Conservation (phyloP, 768 basidiomycete genomes). For the Hericium alpestre region DNA sequence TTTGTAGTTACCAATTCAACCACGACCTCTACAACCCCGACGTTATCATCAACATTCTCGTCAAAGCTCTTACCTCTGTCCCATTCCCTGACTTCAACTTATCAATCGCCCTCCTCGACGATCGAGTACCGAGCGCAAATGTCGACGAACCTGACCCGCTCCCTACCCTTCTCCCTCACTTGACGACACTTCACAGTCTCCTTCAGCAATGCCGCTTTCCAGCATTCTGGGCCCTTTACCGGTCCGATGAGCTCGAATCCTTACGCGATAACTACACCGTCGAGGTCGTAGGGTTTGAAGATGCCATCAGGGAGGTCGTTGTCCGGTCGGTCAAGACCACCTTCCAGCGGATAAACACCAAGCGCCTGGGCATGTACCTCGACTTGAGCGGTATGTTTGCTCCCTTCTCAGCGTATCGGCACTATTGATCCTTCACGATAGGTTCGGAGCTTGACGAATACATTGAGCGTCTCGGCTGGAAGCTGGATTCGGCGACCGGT, state of each 20-base stretch:
- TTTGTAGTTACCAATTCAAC: constrained; percentile 86
- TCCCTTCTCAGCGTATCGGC: background rate
- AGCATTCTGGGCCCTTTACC: constrained; percentile 72
- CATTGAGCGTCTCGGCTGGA: constrained; percentile 60
- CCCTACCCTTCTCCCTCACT: constrained; percentile 54
- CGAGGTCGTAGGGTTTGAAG: constrained; percentile 74
- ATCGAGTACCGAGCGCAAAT: constrained; percentile 42
- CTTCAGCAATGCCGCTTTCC: constrained; percentile 82
- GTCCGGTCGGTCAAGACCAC: constrained; percentile 69
- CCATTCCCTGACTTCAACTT: constrained; percentile 92
- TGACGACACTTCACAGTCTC: constrained; percentile 57
- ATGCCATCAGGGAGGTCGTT: constrained; percentile 69
- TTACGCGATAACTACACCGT: constrained; percentile 81
- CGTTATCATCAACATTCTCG: constrained; percentile 87
- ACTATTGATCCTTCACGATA: constrained; percentile 12
- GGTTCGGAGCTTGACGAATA: constrained; percentile 51
- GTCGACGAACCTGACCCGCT: constrained; percentile 79
- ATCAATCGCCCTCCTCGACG: constrained; percentile 85
- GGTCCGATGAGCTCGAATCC: constrained; percentile 56
- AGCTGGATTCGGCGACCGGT: constrained; percentile 37
- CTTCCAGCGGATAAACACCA: constrained; percentile 61
- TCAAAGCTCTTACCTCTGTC: constrained; percentile 77
- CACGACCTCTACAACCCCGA: constrained; percentile 86
- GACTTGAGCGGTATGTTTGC: constrained; percentile 45
- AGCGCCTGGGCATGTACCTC: constrained; percentile 62